Percentiles rank a stretch among this genome's conserved stretches.
These are phyloP conservation scores for Plectosphaerella sp. DNA, from an alignment of 2,329 filamentous ascomycete genomes.

Conservation along the genomic window DNA sequence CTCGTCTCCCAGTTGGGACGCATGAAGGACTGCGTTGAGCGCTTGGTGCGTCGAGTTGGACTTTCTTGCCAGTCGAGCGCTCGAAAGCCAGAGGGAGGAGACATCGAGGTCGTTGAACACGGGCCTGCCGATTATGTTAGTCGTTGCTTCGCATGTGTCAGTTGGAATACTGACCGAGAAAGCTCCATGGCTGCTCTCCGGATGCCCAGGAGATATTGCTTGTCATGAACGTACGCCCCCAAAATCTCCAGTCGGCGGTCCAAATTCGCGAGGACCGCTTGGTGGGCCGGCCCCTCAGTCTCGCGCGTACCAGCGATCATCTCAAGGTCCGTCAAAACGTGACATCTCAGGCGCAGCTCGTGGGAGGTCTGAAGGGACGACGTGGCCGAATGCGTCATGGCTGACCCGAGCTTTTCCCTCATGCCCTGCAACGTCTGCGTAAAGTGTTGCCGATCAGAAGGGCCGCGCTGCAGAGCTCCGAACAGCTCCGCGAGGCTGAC, in stretches of 20 bases:
- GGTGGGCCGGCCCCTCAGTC: slow-evolving; percentile 33
- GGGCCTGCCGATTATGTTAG: slow-evolving; percentile 29
- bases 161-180: slow-evolving; percentile 47
- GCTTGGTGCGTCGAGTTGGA: slow-evolving; percentile 79
- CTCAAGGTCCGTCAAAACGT: slow-evolving; percentile 84
- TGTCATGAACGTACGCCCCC: slow-evolving; percentile 85
- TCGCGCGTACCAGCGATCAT: slow-evolving; percentile 55
- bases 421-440: slow-evolving; percentile 55
- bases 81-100: slow-evolving; percentile 80
- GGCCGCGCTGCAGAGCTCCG: slow-evolving; percentile 55
- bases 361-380: slow-evolving; percentile 80
- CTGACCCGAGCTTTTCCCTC: slow-evolving; percentile 65
- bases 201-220: slow-evolving; percentile 86
- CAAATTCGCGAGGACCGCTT: slow-evolving; percentile 49
- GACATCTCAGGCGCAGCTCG: slow-evolving; percentile 78
- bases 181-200: slow-evolving; percentile 84
- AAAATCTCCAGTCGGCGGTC: slow-evolving; percentile 80
- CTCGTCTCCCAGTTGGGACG: slow-evolving; percentile 76
- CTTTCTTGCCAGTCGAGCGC: slow-evolving; percentile 81
- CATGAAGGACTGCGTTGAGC: slow-evolving; percentile 90
- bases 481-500: slow-evolving; percentile 63
- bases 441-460: slow-evolving; percentile 46
- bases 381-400: slow-evolving; percentile 72
- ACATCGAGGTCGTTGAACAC: slow-evolving; percentile 69
- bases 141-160: neutral